These are phyloP conservation scores for Astragalus glycyphyllos DNA, from an alignment of 306 rosid species.

Conservation along the genomic window DNA sequence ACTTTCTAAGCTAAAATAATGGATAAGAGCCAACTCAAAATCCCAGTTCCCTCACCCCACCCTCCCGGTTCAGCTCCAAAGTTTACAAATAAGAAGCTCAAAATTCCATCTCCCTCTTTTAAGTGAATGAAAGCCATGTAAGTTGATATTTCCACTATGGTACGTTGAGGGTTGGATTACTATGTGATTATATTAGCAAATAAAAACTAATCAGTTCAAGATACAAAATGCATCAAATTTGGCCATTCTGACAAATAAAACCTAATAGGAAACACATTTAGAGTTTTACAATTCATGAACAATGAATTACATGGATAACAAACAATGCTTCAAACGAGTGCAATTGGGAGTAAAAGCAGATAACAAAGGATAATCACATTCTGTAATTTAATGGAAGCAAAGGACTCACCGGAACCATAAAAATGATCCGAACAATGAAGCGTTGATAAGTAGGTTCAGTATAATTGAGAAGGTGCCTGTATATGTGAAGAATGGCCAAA, in stretches of 20 bases:
- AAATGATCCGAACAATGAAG: slow-evolving; percentile 85
- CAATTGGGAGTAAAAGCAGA: neutral
- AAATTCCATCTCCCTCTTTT: neutral
- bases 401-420: slow-evolving; percentile 92
- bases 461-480: slow-evolving; percentile 86
- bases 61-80: neutral
- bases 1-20: neutral
- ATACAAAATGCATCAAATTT: neutral
- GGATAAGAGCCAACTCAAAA: neutral
- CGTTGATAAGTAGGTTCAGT: slow-evolving; percentile 98
- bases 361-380: neutral
- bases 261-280: neutral
- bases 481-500: slow-evolving; percentile 78
- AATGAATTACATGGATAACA: neutral
- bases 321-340: neutral
- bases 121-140: slow-evolving; percentile 11
- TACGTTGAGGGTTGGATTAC: slow-evolving; percentile 1
- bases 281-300: neutral
- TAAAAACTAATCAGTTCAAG: slow-evolving; percentile 12
- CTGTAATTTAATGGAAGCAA: neutral
- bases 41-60: neutral
- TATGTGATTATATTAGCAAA: neutral
- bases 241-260: neutral
- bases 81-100: slow-evolving; percentile 6
- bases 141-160: neutral